Base-by-base conservation (phyloP, 768 basidiomycete genomes). In the Coprinopsis marcescibilis region DNA sequence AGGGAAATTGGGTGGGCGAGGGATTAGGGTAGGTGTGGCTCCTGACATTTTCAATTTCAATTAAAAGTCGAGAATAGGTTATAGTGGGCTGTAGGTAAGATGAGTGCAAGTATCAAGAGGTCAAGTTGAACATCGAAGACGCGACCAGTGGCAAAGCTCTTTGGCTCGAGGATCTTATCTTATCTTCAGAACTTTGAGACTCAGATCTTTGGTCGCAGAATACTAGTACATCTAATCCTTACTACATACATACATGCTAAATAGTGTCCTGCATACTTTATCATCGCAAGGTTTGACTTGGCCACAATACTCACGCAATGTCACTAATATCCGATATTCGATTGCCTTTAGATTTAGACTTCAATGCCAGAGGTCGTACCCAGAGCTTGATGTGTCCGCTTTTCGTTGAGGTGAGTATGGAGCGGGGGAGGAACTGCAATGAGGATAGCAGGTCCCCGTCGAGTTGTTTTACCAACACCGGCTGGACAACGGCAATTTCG, bases 401-500 rank as follows among this genome's bases (percentile, higher is more conserved):
- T 56, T 87, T 86, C 2, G 83, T 83, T n/a, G 82, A 76, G 0
- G 91, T 93, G 23, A 95, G 61, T 17, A 99, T 65, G 19, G 77
- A 81, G 1, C 82, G 79, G 1, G 86, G 82, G n/a, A 90, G 72
- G 65, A 95, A 90, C 10, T 73, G 62, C n/a, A 95, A 60, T 27
- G 73, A 75, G 4, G 86, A 78, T 20, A 94, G 72, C 39, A 94
- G 70, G 55, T 93, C 90, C 46, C 77, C 72, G 49, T 93, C 92
- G 20, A 94, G 70, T 12, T 81, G 76, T 60, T 95, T 94, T 25
- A 87, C 90, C 52, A 95, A 65, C 30, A 95, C 90, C 19, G 94
- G 92, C 57, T 95, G 93, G 2, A 96, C 81, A 21, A 88, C 77
- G 4, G 92, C 85, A 8, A 95, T 83, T 54, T 96, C 94, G 52